A percentile compares a stretch with the other conserved stretches of the same genome.
Conservation (phyloP, 768 basidiomycete species). For the Kwoniella dendrophila region DNA sequence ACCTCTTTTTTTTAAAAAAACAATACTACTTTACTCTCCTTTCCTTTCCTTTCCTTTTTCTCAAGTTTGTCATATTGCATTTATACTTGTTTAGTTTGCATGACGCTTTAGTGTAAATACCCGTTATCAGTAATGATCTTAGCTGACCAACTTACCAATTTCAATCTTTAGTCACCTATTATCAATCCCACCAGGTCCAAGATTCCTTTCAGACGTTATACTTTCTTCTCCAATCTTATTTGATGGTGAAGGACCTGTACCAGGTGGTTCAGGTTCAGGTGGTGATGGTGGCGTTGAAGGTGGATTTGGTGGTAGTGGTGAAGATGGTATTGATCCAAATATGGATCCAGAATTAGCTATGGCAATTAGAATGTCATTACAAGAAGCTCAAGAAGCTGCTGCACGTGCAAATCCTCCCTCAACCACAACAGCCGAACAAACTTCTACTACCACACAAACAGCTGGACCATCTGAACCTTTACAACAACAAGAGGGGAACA, state of each 20-base stretch:
- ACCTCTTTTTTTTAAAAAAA: not conserved
- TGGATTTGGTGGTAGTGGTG: slow-evolving; percentile 73
- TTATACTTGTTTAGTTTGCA: no score
- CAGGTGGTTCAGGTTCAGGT: slow-evolving; percentile 56
- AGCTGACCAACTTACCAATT: not conserved
- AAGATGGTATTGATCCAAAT: slow-evolving; percentile 73
- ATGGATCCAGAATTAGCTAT: slow-evolving; percentile 96
- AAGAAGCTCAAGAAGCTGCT: slow-evolving; percentile 60
- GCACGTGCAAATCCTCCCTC: slow-evolving; percentile 29
- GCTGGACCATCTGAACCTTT: slow-evolving; percentile 55
- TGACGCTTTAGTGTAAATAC: no score
- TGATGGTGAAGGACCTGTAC: slow-evolving; percentile 59
- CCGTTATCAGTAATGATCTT: no score
- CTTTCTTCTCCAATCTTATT: slow-evolving; percentile 80
- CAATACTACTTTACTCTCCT: not conserved
- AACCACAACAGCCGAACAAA: slow-evolving; percentile 7
- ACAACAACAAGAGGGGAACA: no score
- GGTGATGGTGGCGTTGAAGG: slow-evolving; percentile 47
- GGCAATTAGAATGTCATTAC: slow-evolving; percentile 96
- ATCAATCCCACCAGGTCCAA: slow-evolving; percentile 71
- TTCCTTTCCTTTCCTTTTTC: not conserved
- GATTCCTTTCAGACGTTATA: slow-evolving; percentile 79
- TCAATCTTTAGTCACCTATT: slow-evolving; percentile 70
- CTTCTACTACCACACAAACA: no score
- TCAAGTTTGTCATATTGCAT: not conserved